phyloP scores from a whole-genome alignment of 257 asterid genomes.

The Nicotiana paniculata region DNA sequence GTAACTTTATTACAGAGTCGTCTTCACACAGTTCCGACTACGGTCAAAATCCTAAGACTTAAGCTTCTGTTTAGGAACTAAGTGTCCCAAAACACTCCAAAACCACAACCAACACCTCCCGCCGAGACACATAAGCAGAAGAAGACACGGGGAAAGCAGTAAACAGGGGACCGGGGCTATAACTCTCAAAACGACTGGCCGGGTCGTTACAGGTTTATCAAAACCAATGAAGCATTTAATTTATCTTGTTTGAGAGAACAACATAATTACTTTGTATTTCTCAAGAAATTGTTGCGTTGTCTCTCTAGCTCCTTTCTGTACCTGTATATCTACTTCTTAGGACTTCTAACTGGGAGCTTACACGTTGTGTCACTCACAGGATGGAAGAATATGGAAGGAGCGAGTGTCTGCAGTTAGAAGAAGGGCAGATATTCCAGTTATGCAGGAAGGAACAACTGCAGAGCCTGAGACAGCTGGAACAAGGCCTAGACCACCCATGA shows the following conservation, averaged over 20 bases:
- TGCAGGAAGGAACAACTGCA: constrained; percentile 36
- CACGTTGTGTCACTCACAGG: constrained; percentile 30
- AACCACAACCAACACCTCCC: too few species aligned
- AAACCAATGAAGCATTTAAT: neutral
- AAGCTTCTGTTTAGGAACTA: too few species aligned
- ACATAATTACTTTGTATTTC: neutral
- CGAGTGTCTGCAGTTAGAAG: constrained; percentile 59
- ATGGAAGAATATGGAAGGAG: constrained; percentile 96
- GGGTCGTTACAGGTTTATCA: neutral
- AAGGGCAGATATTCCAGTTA: constrained; percentile 38
- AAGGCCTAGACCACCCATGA: constrained; percentile 37
- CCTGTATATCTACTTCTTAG: neutral
- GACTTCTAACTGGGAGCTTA: neutral
- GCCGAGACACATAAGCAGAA: too few species aligned
- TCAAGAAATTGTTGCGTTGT: neutral
- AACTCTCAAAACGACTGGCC: too few species aligned
- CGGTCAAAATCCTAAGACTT: too few species aligned
- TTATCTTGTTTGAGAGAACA: neutral
- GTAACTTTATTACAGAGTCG: too few species aligned
- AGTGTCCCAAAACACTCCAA: too few species aligned
- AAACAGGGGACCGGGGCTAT: too few species aligned
- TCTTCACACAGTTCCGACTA: too few species aligned
- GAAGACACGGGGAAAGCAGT: too few species aligned
- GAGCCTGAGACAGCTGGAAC: constrained; percentile 31
- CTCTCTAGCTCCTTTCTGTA: neutral